phyloP scores from a whole-genome alignment of 2,329 filamentous ascomycete genomes.

The Colletotrichum horii region DNA sequence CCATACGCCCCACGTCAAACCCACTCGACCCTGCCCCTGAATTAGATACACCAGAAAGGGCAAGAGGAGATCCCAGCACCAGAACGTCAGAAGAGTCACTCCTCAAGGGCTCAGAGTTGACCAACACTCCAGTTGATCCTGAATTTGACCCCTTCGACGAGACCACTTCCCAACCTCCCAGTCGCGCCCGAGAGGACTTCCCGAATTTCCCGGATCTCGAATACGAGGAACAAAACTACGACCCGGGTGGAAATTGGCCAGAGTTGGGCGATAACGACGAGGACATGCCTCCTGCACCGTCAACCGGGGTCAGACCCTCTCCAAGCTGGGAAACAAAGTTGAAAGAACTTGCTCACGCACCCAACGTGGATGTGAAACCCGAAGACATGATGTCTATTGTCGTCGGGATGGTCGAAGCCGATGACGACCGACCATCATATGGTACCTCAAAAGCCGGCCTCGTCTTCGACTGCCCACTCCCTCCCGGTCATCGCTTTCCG shows the following conservation, averaged over 20 bases:
- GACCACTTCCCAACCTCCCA: background rate
- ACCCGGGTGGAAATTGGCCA: background rate
- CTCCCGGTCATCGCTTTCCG: background rate
- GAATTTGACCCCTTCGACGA: background rate
- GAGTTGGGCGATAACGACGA: background rate
- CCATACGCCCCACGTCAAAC: background rate
- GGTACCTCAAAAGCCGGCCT: background rate
- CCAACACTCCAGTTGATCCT: fast-evolving
- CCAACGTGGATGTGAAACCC: background rate
- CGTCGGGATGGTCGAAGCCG: fast-evolving
- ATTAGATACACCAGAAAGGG: background rate
- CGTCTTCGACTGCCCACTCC: background rate
- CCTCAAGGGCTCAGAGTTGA: background rate
- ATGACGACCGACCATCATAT: background rate
- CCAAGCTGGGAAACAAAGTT: background rate
- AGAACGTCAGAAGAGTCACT: background rate
- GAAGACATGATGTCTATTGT: background rate
- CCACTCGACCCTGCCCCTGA: background rate
- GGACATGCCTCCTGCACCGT: background rate
- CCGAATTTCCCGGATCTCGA: background rate
- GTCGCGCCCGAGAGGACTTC: background rate
- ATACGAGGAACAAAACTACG: background rate
- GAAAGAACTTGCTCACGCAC: background rate
- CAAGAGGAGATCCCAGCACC: background rate
- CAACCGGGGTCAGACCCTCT: background rate